A percentile compares a stretch with the other conserved stretches of the same genome.
Evolutionary conservation across 805 yeast genomes (phyloP).

Genomic region (Ogataea glucozyma): DNA sequence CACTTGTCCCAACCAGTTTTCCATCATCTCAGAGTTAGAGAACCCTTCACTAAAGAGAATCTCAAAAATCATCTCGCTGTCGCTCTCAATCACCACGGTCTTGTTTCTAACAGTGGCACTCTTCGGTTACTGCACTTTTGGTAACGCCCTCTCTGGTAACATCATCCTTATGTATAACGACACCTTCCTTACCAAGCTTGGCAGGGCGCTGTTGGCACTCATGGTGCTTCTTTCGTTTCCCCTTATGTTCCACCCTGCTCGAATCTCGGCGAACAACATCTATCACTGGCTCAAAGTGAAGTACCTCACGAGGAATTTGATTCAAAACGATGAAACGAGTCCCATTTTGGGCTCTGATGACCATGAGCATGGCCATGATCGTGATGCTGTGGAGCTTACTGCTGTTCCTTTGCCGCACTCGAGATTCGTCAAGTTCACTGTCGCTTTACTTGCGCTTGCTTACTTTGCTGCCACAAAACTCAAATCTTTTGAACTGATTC

Average conservation of each 20-base stretch:
- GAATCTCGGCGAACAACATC: constrained; percentile 72
- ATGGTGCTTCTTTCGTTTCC: constrained; percentile 82
- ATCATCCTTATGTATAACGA: constrained; percentile 67
- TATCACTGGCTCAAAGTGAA: constrained; percentile 41
- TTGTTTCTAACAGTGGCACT: constrained; percentile 67
- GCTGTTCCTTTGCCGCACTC: constrained; percentile 48
- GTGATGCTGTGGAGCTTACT: constrained; percentile 1
- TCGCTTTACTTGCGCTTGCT: constrained; percentile 45
- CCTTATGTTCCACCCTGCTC: constrained; percentile 76
- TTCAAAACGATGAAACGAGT: constrained; percentile 1
- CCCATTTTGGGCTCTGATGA: constrained; percentile 9
- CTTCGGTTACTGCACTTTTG: constrained; percentile 73
- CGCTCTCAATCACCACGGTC: constrained; percentile 54
- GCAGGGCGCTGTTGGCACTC: constrained; percentile 61
- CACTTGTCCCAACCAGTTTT: constrained; percentile 80
- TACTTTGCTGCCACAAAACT: constrained; percentile 61
- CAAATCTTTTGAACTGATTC: constrained; percentile 63
- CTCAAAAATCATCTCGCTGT: constrained; percentile 42
- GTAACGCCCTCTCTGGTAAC: constrained; percentile 64
- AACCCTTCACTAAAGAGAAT: constrained; percentile 53
- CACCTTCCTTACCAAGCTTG: constrained; percentile 48
- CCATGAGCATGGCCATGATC: not conserved
- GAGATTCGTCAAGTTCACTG: constrained; percentile 51
- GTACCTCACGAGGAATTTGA: not conserved
- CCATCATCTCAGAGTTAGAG: constrained; percentile 69